Evolutionary conservation across 352 stramenopile species (phyloP).

Genomic region (Phytophthora multivora): DNA sequence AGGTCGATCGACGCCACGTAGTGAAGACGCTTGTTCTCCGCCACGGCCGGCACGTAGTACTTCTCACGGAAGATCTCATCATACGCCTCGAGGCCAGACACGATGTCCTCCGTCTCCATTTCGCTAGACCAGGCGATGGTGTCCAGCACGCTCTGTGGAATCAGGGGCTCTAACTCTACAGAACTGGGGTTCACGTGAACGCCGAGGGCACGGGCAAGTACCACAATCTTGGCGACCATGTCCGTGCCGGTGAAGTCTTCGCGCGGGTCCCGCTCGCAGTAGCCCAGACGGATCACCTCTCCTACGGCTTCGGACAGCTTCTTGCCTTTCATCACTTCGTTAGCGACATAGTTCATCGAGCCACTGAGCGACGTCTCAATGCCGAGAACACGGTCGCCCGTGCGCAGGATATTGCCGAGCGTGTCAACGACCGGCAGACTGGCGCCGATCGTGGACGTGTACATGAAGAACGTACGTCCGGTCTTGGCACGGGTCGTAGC

Average conservation of each 20-base stretch:
- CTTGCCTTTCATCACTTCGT: conserved; percentile 75
- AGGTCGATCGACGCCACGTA: conserved; percentile 78
- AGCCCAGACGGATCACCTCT: conserved; percentile 53
- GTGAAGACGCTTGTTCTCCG: conserved; percentile 56
- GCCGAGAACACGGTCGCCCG: conserved; percentile 60
- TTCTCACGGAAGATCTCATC: conserved; percentile 61
- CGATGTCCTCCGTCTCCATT: conserved; percentile 53
- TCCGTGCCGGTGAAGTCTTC: conserved; percentile 71
- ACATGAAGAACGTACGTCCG: conserved; percentile 78
- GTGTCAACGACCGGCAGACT: conserved; percentile 78
- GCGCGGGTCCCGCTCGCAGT: conserved; percentile 73
- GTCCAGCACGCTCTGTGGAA: conserved; percentile 50
- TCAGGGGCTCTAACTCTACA: conserved; percentile 60
- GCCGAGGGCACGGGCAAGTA: conserved; percentile 68
- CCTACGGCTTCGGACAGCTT: conserved; percentile 61
- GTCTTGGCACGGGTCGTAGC: conserved; percentile 40
- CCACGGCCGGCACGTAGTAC: conserved; percentile 52
- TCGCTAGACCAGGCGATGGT: conserved; percentile 51
- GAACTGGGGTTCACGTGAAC: conserved; percentile 48
- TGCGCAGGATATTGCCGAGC: conserved; percentile 75
- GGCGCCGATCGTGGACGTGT: conserved; percentile 77
- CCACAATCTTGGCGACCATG: conserved; percentile 73
- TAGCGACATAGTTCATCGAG: conserved; percentile 76
- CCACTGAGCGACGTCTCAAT: conserved; percentile 73
- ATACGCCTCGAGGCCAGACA: conserved; percentile 52